Evolutionary conservation across 2,329 filamentous ascomycete species (phyloP), one percentile per base, ranked within the genome.

Genomic region (Aspergillus terreus): DNA sequence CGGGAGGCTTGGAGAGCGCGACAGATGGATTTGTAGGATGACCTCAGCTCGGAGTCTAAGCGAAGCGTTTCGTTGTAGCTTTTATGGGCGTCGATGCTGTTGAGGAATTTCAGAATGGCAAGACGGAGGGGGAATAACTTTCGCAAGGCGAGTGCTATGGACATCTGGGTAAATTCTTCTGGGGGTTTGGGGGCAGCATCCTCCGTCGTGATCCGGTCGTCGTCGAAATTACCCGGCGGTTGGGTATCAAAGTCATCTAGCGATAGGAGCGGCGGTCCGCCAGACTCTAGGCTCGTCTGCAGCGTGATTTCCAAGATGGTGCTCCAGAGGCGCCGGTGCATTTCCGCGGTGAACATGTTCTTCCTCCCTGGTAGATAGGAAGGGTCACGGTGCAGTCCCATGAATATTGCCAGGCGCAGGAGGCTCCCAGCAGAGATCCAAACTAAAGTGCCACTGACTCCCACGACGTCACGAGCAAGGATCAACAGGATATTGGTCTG

Each of bases 401-500:
- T 68, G 15, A 67, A 65, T 12, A 76, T 63, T 4, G 72, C 72
- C 19, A 62, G 66, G 40, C 73, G 62, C 11, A 75, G 52, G 0
- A 76, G 55, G 15, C 62, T 57, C 1, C 73, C 74, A 2, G 64
- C 63, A 0, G 71, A 67, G 17, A 73, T 65, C 69, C 72, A 74
- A 2, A 67, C 64, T 15, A 70, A 53, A 44, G 67, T 65, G 12
- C 62, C 66, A 5, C 68, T 68, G 1, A 75, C 62, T 12, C 65
- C 64, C 3, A 66, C 57, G 5, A 58, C 46, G 44, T 75, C 67
- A 14, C 68, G 66, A 11, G 72, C 71, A 5, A 76, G 25, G 3
- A 75, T 51, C 2, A 74, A 56, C 0, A 76, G 61, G 6, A 71
- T 63, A 9, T 63, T 53, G 64, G 70, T 60, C 52, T 85, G 82